These are phyloP conservation scores for Cladosporium sp. DNA, from an alignment of 2,329 filamentous ascomycete species.

Conservation along the genomic window DNA sequence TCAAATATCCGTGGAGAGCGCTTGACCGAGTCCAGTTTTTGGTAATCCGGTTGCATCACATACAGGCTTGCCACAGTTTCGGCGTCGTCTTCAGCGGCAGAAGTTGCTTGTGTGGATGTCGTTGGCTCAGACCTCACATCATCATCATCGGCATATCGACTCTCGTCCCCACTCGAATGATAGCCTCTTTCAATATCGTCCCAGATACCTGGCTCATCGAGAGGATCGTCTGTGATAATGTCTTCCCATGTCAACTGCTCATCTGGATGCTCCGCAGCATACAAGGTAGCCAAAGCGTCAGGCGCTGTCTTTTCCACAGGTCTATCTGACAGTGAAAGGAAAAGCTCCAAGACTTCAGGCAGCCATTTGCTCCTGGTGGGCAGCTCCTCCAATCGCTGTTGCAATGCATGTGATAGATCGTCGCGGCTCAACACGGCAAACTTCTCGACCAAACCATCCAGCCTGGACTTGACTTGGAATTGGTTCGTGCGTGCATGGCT, in stretches of 20 bases:
- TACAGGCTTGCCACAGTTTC: slow-evolving; percentile 36
- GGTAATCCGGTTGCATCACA: slow-evolving; percentile 33
- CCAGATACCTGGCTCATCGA: slow-evolving; percentile 71
- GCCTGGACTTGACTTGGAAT: slow-evolving; percentile 46
- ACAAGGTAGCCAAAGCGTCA: slow-evolving; percentile 58
- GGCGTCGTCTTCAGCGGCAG: slow-evolving; percentile 40
- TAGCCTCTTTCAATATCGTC: slow-evolving; percentile 64
- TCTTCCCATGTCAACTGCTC: slow-evolving; percentile 70
- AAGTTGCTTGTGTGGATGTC: slow-evolving; percentile 37
- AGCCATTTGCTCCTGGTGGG: slow-evolving; percentile 62
- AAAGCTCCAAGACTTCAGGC: slow-evolving; percentile 75
- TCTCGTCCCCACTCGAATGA: slow-evolving; percentile 65
- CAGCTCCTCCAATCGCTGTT: slow-evolving; percentile 60
- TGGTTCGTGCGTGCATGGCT: slow-evolving; percentile 50
- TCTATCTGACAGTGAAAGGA: slow-evolving; percentile 79
- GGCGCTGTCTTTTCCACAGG: slow-evolving; percentile 71
- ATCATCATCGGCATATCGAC: slow-evolving; percentile 37
- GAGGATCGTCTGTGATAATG: slow-evolving; percentile 73
- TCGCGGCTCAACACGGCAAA: slow-evolving; percentile 80
- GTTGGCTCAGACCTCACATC: slow-evolving; percentile 29
- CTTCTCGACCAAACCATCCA: slow-evolving; percentile 71
- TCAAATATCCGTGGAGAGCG: background rate
- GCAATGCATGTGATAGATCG: slow-evolving; percentile 70
- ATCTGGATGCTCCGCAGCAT: slow-evolving; percentile 5
- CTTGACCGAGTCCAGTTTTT: slow-evolving; percentile 41